These are phyloP conservation scores for Monilinia aucupariae DNA, from an alignment of 2,329 filamentous ascomycete genomes.

Conservation along the genomic window DNA sequence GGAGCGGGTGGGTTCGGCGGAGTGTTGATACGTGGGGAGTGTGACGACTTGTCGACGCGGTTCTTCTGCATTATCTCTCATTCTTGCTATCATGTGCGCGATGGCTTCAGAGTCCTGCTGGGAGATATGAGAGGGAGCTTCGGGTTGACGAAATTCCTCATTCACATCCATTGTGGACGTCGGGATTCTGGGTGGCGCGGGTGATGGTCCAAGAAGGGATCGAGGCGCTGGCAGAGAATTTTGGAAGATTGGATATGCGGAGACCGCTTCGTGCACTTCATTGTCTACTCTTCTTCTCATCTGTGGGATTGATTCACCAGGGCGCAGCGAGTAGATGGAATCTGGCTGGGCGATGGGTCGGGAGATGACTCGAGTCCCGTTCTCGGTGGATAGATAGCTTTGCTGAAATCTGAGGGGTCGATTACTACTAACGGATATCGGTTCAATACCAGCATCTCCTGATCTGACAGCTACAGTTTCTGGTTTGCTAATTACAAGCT, in stretches of 20 bases:
- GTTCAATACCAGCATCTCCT: not conserved
- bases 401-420: not conserved
- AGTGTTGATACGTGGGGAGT: not conserved
- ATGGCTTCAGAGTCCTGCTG: not conserved
- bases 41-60: not conserved
- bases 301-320: not conserved
- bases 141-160: not conserved
- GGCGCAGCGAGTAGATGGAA: not conserved
- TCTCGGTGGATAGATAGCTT: not conserved
- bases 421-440: not conserved
- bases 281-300: not conserved
- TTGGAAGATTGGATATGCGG: not conserved
- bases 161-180: not conserved
- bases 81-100: not conserved
- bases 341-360: not conserved
- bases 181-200: not conserved
- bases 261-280: not conserved
- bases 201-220: not conserved
- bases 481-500: not conserved
- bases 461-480: not conserved
- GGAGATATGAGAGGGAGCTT: not conserved
- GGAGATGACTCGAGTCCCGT: not conserved
- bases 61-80: not conserved
- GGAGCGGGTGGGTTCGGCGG: not conserved
- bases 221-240: not conserved